Evolutionary conservation across 495 filamentous ascomycete genomes (phyloP).

Genomic region (Cercophora sp.): DNA sequence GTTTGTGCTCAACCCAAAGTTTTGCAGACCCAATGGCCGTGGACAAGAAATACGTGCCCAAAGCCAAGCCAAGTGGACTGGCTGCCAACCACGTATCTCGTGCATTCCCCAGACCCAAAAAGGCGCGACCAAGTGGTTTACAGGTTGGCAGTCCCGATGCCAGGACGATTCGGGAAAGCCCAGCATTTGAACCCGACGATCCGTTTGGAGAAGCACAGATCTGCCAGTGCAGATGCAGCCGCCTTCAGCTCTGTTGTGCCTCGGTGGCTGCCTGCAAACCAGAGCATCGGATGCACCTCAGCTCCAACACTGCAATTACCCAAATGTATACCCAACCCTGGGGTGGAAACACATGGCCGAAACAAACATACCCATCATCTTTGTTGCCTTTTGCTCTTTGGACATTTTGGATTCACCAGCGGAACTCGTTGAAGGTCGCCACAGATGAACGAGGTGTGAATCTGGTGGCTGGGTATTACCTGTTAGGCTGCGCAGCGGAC

Average conservation of each 20-base stretch:
- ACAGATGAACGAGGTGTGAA: background rate
- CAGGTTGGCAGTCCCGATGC: no score
- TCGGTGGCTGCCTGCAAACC: no score
- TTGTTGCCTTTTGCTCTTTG: background rate
- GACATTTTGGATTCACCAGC: background rate
- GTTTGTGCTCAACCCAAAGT: no score
- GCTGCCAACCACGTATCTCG: background rate
- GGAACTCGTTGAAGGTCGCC: background rate
- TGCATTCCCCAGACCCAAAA: background rate
- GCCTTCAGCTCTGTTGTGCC: no score
- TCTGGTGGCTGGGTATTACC: background rate
- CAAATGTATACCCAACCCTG: background rate
- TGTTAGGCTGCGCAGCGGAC: background rate
- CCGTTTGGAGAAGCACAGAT: no score
- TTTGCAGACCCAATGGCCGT: background rate
- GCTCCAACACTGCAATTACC: background rate
- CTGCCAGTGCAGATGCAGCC: no score
- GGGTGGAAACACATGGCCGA: background rate
- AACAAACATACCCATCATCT: no score
- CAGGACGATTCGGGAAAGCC: no score
- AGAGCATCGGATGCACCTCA: background rate
- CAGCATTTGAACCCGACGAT: no score
- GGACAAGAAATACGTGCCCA: background rate
- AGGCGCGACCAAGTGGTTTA: background rate
- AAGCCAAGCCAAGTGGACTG: background rate